These are phyloP conservation scores for Hypholoma sublateritium DNA, from an alignment of 768 basidiomycete genomes.

Conservation along the genomic window DNA sequence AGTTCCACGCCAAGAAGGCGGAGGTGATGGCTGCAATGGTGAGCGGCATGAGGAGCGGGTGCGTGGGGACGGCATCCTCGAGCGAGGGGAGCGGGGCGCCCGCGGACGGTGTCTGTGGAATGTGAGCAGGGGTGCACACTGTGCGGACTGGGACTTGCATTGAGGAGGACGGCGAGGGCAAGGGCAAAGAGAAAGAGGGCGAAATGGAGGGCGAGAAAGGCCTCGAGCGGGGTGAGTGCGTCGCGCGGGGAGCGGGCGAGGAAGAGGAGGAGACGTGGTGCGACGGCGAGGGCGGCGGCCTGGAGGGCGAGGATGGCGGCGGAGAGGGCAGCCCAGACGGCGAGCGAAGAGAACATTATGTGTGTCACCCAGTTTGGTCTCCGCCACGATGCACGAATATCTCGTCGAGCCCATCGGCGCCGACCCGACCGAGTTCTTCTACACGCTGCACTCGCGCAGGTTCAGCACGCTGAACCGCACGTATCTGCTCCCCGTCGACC, in stretches of 20 bases:
- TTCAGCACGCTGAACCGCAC: constrained; percentile 54
- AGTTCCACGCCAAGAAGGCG: constrained; percentile 68
- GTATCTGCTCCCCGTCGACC: constrained; percentile 67
- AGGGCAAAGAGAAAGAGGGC: constrained; percentile 60
- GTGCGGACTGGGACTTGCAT: constrained; percentile 35
- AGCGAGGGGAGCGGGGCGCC: constrained; percentile 36
- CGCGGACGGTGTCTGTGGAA: constrained; percentile 12
- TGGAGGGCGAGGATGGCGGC: constrained; percentile 24
- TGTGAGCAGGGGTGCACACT: background rate
- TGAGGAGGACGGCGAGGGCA: constrained; percentile 55
- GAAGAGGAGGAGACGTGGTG: constrained; percentile 69
- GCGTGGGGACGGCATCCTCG: constrained; percentile 28
- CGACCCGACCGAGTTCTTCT: constrained; percentile 56
- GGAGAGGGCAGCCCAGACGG: constrained; percentile 31
- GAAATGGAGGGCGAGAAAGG: constrained; percentile 66
- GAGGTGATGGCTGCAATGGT: constrained; percentile 52
- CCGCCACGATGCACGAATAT: constrained; percentile 22
- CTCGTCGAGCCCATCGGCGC: constrained; percentile 29
- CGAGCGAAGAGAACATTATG: constrained; percentile 25
- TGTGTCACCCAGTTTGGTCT: constrained; percentile 25
- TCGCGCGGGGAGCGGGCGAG: constrained; percentile 46
- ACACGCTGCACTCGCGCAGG: constrained; percentile 47
- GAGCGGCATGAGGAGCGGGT: constrained; percentile 67
- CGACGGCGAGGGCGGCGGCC: constrained; percentile 33
- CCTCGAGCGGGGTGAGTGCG: constrained; percentile 64